phyloP scores from a whole-genome alignment of 805 yeast species.

The Zygosaccharomyces pseudorouxii region DNA sequence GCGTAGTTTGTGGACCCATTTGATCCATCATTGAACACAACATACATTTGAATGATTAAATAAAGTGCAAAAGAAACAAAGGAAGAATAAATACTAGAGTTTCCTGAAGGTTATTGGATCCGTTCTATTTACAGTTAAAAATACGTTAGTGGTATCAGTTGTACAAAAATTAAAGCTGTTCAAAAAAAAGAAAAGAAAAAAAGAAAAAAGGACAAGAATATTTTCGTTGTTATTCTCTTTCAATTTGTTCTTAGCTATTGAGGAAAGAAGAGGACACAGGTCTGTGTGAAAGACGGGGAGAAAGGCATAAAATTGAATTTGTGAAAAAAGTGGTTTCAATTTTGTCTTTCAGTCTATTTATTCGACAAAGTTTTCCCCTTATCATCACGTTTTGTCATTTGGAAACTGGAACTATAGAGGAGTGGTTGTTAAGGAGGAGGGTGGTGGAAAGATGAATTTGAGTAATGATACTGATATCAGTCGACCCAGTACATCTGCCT shows the following conservation, averaged over 20 bases:
- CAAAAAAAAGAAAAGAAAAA: no score
- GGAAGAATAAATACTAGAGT: background rate
- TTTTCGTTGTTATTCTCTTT: background rate
- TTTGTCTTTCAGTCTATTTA: background rate
- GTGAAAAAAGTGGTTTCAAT: background rate
- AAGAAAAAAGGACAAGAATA: background rate
- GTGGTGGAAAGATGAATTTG: conserved; percentile 11
- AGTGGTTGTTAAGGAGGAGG: background rate
- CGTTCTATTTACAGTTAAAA: no score
- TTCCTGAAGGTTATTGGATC: no score
- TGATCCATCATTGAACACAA: background rate
- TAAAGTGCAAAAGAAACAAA: background rate
- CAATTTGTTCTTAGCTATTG: background rate
- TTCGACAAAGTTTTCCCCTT: background rate
- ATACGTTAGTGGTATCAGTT: no score
- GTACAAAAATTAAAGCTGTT: no score
- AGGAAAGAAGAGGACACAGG: background rate
- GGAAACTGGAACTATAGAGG: conserved; percentile 1
- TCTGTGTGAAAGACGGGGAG: background rate
- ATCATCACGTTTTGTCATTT: background rate
- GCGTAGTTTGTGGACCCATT: conserved; percentile 1
- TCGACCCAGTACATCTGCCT: conserved; percentile 10
- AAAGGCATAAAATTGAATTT: background rate
- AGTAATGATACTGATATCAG: conserved; percentile 14
- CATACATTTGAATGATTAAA: background rate